Evolutionary conservation across 176 grass and related monocot genomes (phyloP).

Genomic region (Calamus simplicifolius): DNA sequence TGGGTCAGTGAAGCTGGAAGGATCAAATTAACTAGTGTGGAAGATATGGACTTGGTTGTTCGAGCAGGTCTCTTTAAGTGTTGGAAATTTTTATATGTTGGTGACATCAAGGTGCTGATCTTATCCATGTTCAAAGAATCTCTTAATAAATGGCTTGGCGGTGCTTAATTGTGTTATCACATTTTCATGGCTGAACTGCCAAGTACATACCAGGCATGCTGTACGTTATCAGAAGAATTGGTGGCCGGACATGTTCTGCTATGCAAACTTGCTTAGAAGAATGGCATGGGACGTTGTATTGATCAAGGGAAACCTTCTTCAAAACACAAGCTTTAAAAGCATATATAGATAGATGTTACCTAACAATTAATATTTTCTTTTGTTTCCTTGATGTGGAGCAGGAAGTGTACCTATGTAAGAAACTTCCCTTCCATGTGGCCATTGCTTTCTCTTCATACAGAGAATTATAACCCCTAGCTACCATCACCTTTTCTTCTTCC

Average conservation of each 20-base stretch:
- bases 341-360: neutral
- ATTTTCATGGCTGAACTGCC: constrained; percentile 41
- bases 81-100: too few relatives aligned
- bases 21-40: constrained; percentile 78
- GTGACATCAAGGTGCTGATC: constrained; percentile 51
- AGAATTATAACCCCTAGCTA: constrained; percentile 75
- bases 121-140: neutral
- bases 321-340: neutral
- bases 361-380: neutral
- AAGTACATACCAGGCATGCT: constrained; percentile 70
- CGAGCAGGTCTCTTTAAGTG: constrained; percentile 66
- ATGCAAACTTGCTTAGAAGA: constrained; percentile 75
- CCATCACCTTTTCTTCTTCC: constrained; percentile 54
- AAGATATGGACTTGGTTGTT: constrained; percentile 97
- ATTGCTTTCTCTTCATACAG: constrained; percentile 90
- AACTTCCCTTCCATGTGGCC: constrained; percentile 71
- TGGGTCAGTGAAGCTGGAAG: constrained; percentile 93
- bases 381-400: constrained; percentile 19
- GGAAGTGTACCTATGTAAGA: constrained; percentile 84
- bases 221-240: constrained; percentile 77
- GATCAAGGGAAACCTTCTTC: constrained; percentile 42
- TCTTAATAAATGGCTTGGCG: too few relatives aligned
- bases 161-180: neutral
- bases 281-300: constrained; percentile 75
- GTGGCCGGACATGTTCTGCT: constrained; percentile 65